Conservation (phyloP, 306 rosid genomes). For the Pyrus betulifolia region DNA sequence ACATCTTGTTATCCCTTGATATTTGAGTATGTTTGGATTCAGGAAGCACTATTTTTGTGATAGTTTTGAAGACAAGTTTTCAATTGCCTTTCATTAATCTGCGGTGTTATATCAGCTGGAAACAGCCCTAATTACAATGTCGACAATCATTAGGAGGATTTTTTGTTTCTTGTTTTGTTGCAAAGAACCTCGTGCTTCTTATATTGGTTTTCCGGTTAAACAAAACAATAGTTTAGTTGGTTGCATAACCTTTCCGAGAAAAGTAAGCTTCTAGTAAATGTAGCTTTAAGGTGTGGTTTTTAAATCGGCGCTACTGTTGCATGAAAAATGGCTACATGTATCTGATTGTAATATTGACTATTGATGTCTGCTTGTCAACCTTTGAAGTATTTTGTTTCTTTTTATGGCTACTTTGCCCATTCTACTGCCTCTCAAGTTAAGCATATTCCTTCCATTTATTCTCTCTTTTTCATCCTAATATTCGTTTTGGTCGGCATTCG, state of each 20-base stretch:
- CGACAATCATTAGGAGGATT: not conserved
- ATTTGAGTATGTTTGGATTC: not conserved
- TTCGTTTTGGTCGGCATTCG: not conserved
- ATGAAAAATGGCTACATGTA: not conserved
- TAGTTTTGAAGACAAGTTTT: not conserved
- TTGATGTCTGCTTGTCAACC: not conserved
- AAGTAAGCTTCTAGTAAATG: not conserved
- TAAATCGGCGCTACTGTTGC: not conserved
- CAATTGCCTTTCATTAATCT: not conserved
- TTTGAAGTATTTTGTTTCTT: not conserved
- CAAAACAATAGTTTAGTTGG: not conserved
- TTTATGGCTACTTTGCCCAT: not conserved
- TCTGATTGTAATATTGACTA: not conserved
- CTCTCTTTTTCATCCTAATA: not conserved
- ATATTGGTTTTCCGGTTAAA: not conserved
- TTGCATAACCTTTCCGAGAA: not conserved
- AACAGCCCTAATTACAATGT: not conserved
- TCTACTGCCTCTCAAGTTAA: not conserved
- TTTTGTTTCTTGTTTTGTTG: not conserved
- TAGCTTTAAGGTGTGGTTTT: not conserved
- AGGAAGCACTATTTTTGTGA: not conserved
- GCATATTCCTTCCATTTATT: not conserved
- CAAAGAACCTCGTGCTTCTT: not conserved
- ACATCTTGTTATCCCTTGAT: constrained; percentile 3
- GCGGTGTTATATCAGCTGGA: not conserved